Conservation (phyloP, 495 filamentous ascomycete species). For the Aspergillus kassunensis region DNA sequence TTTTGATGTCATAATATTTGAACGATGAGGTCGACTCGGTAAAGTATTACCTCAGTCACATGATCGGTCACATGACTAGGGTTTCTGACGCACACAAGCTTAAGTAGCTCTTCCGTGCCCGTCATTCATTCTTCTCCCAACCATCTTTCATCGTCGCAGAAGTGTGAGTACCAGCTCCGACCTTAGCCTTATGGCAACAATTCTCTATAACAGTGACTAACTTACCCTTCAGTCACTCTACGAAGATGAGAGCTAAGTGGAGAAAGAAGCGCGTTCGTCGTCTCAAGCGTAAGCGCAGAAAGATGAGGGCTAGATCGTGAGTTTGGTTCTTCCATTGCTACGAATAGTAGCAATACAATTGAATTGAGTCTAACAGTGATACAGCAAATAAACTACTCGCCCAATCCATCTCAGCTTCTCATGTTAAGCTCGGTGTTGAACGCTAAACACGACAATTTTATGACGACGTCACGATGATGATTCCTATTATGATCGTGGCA, state of each 20-base stretch:
- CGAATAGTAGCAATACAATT: neutral
- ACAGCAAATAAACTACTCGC: constrained; percentile 71
- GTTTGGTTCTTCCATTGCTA: constrained; percentile 21
- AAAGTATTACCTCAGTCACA: neutral
- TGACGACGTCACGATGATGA: constrained; percentile 38
- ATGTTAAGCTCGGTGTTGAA: constrained; percentile 41
- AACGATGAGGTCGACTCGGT: constrained; percentile 19
- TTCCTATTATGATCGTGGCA: constrained; percentile 30
- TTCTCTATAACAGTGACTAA: constrained; percentile 14
- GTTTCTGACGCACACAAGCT: constrained; percentile 33
- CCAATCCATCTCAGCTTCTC: constrained; percentile 58
- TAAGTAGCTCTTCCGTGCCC: constrained; percentile 35
- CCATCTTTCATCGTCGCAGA: constrained; percentile 54
- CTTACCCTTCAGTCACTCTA: constrained; percentile 31
- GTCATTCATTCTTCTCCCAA: constrained; percentile 43
- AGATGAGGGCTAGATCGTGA: constrained; percentile 92
- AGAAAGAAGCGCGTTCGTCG: constrained; percentile 98
- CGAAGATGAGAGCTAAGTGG: constrained; percentile 98
- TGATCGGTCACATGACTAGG: constrained; percentile 17
- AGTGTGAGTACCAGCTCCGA: constrained; percentile 38
- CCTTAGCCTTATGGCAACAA: constrained; percentile 9
- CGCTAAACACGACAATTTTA: constrained; percentile 40
- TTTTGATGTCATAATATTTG: constrained; percentile 3
- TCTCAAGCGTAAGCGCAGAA: constrained; percentile 99
- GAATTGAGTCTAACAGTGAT: constrained; percentile 25